Evolutionary conservation across 2,329 filamentous ascomycete genomes (phyloP), one percentile per base, ranked within the genome.

Genomic region (Raffaelea ambrosiae): DNA sequence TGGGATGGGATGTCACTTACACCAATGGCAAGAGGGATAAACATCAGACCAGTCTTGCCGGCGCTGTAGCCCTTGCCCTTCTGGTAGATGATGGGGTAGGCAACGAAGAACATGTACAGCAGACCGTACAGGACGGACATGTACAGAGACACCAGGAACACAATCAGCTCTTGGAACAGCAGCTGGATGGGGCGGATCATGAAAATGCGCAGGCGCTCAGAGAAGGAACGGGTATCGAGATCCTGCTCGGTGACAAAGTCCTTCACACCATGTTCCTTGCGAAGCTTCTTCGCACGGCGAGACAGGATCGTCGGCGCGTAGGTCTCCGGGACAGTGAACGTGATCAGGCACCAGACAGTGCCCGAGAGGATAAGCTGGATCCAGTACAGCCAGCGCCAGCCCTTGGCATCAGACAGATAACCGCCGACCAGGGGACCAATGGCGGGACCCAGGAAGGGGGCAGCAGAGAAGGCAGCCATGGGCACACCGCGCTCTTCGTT

Each of bases 281-380:
- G 77, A 51, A 93, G 68, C 62, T 86, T 86, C 58, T 74, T 72
- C 3, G 89, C 89, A 13, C 88, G 77, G 26, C 67, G 68, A 46
- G 78, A 76, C 16, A 96, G 77, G 44, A 95, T 81, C 0, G 80
- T 85, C 0, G 89, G 88, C 0, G 88, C 83, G 62, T 93, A 95
- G 0, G 89, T 95, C 65, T 95, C 89, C 1, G 88, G 87, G 0
- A 95, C 83, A n/a, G 87, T 93, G 65, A 94, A 90, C 26, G 83
- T 84, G 63, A 93, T 89, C 51, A 91, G 62, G 18, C 84, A 51
- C 79, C 84, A 93, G 56, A 84, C 77, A 43, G 83, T 61, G 14
- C 73, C 81, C 22, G 84, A 71, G 13, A 93, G 61, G 58, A 95
- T 94, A 11, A 93, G 70, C 59, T 91, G 87, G 56, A 95, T 78